Evolutionary conservation across 1,139 yeast genomes (phyloP), one percentile per base, ranked within the genome.

Genomic region (Yamadazyma aaseri): DNA sequence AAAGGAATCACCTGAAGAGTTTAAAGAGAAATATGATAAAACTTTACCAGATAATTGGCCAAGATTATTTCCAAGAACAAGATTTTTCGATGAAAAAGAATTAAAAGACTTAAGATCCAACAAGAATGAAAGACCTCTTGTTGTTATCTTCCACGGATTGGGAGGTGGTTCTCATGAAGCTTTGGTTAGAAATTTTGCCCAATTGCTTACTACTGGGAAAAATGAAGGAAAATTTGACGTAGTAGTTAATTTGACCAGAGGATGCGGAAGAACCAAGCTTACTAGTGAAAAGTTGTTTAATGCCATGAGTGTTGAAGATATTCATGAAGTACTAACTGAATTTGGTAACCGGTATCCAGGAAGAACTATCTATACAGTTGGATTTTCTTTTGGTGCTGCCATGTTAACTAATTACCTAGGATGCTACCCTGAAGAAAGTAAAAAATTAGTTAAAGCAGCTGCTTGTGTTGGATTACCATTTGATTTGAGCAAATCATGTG

Each of bases 161-260:
- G 90, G 87, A 4, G 97, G 97, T 14, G 96, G 97, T 0, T 83
- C 95, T 14, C 95, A 87, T 47, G 97, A 90, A 54, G 78, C 92
- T 2, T 79, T 89, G 49, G 83, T 89, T 38, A 76, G 96, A 40
- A 80, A 90, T 39, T 55, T 81, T 36, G 71, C 69, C 17, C 63
- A 62, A 28, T 50, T 58, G 26, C 51, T 75, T 34, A 51, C 44
- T 28, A 44, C 42, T 8, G 49, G 49, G 10, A 53, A 52, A 26
- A 54, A 53, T 25, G 42, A 51, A 6, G 51, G 40, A 15, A 50
- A 44, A 35, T 54, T 70, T 65, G 94, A 86, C 44, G 74, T 79
- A 11, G 85, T 80, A 20, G 96, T 89, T 10, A 59, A 86, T 41
- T 87, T 86, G 55, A 71, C 85, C 13, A 71, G 97, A 47, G 97